Base-by-base conservation (phyloP, 345 rosid genomes). In the Zanthoxylum bungeanum region DNA sequence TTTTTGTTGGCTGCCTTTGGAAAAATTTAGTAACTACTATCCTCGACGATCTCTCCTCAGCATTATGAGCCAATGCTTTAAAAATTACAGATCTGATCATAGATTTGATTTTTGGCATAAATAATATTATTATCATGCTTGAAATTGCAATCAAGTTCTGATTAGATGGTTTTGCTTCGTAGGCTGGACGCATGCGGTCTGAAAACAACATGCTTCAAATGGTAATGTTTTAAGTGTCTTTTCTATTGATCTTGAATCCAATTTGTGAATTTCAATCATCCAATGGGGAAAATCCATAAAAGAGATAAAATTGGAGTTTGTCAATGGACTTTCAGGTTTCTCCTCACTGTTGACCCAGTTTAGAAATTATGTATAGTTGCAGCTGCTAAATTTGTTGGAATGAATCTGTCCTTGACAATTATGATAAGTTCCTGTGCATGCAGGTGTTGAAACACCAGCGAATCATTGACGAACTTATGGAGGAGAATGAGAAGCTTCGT, bases 361-460 rank as follows among this genome's bases (percentile, higher is more conserved):
- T 28, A 39, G 65, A 12, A 34, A 31, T 55, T 34, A 47, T 30
- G 27, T 31, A 28, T 4, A 16, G 24, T 47, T 51, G 57, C 56
- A 37, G 60, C 27, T n/a, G 49, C 59, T 46, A 55, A 53, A 62
- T 60, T 37, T 49, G 5, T 34, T 58, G 51, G 19, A 64, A n/a
- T 34, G 19, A 21, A 49, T 63, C 36, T 64, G 16, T 11, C 47
- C 16, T 24, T 21, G 12, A 47, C 22, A 44, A 39, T 11, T 50
- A 17, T 46, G 21, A 59, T 25, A 42, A 21, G 7, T 53, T 53
- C 19, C 5, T 31, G 2, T 58, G 57, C 9, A 42, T 78, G 63
- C 75, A 89, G 93, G 87, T 93, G 71, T 73, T 92, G 77, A 92
- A 85, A 82, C 97, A 95, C 80, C 94, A 95, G 78, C 87, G 74